These are phyloP conservation scores for Phanerodontia chrysosporium DNA, from an alignment of 768 basidiomycete genomes.

Conservation along the genomic window DNA sequence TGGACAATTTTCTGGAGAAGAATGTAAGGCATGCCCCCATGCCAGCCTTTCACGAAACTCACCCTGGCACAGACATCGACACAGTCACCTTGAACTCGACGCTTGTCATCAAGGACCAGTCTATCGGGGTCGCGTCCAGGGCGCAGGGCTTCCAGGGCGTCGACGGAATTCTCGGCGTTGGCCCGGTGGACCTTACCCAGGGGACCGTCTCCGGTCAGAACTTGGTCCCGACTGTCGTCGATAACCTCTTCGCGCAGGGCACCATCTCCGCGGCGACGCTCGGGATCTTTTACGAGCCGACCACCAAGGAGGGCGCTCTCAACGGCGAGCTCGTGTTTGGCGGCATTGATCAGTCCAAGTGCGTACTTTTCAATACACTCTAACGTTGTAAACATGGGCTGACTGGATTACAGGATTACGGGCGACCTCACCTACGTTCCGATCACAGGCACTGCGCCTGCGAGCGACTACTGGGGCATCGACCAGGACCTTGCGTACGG, in stretches of 20 bases:
- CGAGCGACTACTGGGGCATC: constrained; percentile 26
- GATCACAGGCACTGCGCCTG: constrained; percentile 20
- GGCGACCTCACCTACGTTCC: constrained; percentile 2
- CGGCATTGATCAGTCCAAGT: constrained; percentile 2
- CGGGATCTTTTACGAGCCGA: constrained; percentile 5
- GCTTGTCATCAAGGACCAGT: constrained; percentile 7
- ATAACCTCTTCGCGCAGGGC: constrained; percentile 6
- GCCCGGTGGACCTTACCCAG: not conserved
- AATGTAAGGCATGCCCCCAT: constrained; percentile 24
- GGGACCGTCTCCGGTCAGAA: not conserved
- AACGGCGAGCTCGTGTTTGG: constrained; percentile 9
- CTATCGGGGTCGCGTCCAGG: constrained; percentile 10
- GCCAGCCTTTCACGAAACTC: too few species aligned
- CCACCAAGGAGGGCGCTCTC: not conserved
- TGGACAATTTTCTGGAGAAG: constrained; percentile 48
- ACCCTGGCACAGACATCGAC: not conserved
- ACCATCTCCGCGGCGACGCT: not conserved
- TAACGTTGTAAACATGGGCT: not conserved
- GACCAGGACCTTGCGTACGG: constrained; percentile 25
- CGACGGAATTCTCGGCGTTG: constrained; percentile 11
- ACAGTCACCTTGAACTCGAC: not conserved
- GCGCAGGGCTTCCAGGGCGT: constrained; percentile 8
- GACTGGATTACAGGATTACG: too few species aligned
- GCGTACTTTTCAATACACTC: not conserved
- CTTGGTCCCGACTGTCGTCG: constrained; percentile 1